A percentile compares a stretch with the other conserved stretches of the same genome.
Conservation (phyloP, 2,329 filamentous ascomycete genomes). For the Metarhizium album region DNA sequence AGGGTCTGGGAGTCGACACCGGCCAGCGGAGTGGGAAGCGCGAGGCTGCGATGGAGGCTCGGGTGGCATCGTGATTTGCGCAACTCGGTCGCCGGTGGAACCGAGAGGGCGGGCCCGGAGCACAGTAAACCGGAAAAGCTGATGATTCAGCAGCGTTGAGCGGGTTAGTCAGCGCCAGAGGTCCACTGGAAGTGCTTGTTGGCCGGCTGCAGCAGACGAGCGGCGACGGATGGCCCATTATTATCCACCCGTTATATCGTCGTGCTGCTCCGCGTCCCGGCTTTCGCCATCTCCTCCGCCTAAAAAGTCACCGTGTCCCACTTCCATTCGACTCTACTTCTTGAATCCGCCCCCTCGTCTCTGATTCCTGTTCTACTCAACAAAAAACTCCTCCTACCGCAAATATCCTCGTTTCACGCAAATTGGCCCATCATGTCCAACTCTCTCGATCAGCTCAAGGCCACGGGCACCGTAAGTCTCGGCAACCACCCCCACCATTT, state of each 20-base stretch:
- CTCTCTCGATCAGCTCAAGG: slow-evolving; percentile 95
- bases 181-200: background rate
- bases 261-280: background rate
- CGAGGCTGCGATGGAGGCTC: no score
- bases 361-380: background rate
- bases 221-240: background rate
- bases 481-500: slow-evolving; percentile 14
- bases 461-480: slow-evolving; percentile 82
- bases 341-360: background rate
- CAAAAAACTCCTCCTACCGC: background rate
- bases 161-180: no score
- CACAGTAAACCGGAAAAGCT: slow-evolving; percentile 3
- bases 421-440: slow-evolving; percentile 55
- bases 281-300: background rate
- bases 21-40: no score
- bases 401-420: background rate
- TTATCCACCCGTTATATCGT: slow-evolving; percentile 4
- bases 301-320: background rate
- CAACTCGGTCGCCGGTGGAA: background rate
- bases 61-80: no score
- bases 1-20: no score
- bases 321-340: background rate
- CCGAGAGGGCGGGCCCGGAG: background rate
- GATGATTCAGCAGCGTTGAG: no score
- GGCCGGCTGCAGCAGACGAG: no score